Conservation (phyloP, 345 rosid species). For the Luvunga scandens region DNA sequence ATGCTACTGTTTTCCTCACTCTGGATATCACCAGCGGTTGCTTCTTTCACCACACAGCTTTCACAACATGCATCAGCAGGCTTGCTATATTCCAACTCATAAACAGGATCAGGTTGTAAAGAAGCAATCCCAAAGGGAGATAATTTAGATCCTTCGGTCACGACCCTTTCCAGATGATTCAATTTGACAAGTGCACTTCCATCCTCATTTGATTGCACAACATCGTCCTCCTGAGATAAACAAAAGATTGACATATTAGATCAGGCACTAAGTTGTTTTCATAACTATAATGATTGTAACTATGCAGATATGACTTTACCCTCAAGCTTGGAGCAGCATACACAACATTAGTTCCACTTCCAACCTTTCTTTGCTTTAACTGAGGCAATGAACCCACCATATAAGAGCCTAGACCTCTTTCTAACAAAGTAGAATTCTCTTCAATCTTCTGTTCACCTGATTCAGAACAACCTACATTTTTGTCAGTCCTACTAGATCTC, state of each 20-base stretch:
- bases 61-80: slow-evolving; percentile 24
- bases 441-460: neutral
- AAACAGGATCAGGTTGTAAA: neutral
- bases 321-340: neutral
- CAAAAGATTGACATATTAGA: neutral
- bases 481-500: neutral
- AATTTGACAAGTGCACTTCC: neutral
- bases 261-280: neutral
- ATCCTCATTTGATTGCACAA: neutral
- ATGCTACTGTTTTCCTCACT: slow-evolving; percentile 26
- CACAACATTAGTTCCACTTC: neutral
- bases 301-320: neutral
- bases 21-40: slow-evolving; percentile 11
- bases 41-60: slow-evolving; percentile 28
- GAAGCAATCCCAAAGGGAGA: neutral
- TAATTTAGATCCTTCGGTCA: slow-evolving; percentile 2
- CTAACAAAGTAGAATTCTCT: neutral
- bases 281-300: neutral
- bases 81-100: slow-evolving; percentile 17
- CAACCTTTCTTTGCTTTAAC: slow-evolving; percentile 1
- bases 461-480: neutral
- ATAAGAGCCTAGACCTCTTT: neutral
- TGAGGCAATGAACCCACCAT: neutral
- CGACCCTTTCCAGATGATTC: neutral
- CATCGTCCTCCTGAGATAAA: slow-evolving; percentile 13